Evolutionary conservation across 768 basidiomycete species (phyloP), one percentile per base, ranked within the genome.

Genomic region (Baorangia bicolor): DNA sequence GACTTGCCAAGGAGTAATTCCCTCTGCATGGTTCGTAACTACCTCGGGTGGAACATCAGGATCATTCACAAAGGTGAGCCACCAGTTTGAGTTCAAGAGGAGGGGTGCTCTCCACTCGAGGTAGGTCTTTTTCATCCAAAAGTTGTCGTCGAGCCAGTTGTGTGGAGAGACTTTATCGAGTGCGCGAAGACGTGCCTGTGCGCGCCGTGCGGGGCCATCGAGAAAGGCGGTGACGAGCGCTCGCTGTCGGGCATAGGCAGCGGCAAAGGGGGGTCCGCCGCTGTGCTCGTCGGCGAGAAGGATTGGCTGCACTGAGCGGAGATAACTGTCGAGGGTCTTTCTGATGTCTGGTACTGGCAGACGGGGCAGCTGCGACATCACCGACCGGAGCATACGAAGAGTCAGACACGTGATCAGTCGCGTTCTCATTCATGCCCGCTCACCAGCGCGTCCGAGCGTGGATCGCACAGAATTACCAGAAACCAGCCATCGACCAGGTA

Each of bases 91-190:
- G 69, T 98, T 88, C 61, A 98, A 74, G 52, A 90, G 77, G 12
- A 98, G 75, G 0, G 95, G 94, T 0, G 83, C 82, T 31, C 95
- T 82, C 86, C 87, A 92, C 72, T 91, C 88, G 46, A 90, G 85
- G 70, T 98, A 98, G 1, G 92, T 85, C 63, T 88, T 88, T 63
- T 88, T 84, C 55, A 84, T 74, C 96, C 95, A 98, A 61, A 96
- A 87, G 53, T 90, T 93, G 69, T 98, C 94, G 60, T 95, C 84
- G 12, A 98, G 81, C 95, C 95, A 98, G 68, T 96, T 97, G 69
- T 87, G 77, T 0, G 93, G 92, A 8, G 94, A 94, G 1, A 77
- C 74, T 61, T 79, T 84, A 74, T 96, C 94, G 48, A 97, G 80
- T 30, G 90, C 93, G 87, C 70, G 46, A 16, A 50, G 57, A 37